Evolutionary conservation across 768 basidiomycete genomes (phyloP).

Genomic region (Amanita subjunquillea): DNA sequence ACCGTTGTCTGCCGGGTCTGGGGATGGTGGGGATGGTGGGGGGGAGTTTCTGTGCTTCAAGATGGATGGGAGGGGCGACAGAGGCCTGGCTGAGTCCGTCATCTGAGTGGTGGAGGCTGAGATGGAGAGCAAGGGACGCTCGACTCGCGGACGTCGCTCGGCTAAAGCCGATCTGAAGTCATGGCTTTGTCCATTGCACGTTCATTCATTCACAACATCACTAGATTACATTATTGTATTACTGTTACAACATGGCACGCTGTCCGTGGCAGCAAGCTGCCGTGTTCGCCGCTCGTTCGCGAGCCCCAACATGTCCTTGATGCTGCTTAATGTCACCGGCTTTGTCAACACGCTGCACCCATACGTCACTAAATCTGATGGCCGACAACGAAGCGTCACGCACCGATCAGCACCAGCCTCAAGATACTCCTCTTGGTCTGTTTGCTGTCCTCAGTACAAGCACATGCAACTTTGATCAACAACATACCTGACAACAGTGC

Average conservation of each 20-base stretch:
- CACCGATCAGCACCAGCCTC: conserved; percentile 71
- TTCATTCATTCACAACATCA: neutral
- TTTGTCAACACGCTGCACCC: conserved; percentile 60
- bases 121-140: conserved; percentile 11
- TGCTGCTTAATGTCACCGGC: conserved; percentile 58
- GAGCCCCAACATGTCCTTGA: conserved; percentile 31
- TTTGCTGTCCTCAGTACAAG: conserved; percentile 5
- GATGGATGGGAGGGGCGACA: neutral
- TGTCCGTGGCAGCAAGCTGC: neutral
- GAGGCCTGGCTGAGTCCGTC: conserved; percentile 12
- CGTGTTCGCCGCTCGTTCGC: conserved; percentile 38
- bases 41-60: conserved; percentile 13
- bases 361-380: conserved; percentile 6
- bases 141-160: conserved; percentile 14
- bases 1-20: conserved; percentile 35
- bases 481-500: conserved; percentile 37
- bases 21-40: conserved; percentile 34
- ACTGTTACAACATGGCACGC: neutral
- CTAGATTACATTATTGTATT: neutral
- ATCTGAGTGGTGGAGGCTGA: conserved; percentile 15
- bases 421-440: conserved; percentile 69
- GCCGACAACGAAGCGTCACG: conserved; percentile 14
- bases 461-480: conserved; percentile 2
- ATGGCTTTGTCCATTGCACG: neutral
- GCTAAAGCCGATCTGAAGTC: conserved; percentile 7